phyloP scores from a whole-genome alignment of 345 rosid species.

The Eucalyptus sp. region DNA sequence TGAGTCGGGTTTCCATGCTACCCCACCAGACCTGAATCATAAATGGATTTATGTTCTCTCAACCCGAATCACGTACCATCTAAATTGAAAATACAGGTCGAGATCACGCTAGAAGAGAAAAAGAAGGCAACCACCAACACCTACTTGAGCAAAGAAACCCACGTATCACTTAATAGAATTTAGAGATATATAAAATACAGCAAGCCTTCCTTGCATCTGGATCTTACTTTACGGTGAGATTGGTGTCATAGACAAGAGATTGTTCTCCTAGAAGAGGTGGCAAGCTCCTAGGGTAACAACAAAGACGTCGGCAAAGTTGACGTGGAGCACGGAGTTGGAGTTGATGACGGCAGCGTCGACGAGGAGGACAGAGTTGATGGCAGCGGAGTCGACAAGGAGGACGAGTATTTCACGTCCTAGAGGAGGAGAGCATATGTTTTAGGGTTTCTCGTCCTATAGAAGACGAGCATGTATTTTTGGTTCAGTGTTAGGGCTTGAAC shows the following conservation, averaged over 20 bases:
- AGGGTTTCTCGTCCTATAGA: neutral
- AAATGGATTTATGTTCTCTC: no score
- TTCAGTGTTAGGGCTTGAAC: neutral
- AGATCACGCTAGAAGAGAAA: neutral
- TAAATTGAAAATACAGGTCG: no score
- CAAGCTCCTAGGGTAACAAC: neutral
- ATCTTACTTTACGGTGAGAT: neutral
- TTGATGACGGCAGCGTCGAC: neutral
- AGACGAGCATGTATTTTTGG: neutral
- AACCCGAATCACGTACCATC: fast-evolving
- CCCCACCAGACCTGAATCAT: fast-evolving
- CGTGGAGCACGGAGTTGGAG: neutral
- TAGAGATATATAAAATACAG: neutral
- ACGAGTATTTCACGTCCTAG: neutral
- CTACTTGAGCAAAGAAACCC: neutral
- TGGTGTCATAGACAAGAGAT: neutral
- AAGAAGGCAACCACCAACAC: neutral
- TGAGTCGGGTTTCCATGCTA: fast-evolving
- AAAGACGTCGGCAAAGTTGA: neutral
- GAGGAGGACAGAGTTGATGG: neutral
- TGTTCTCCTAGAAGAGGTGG: neutral
- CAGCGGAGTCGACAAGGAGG: neutral
- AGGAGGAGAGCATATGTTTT: neutral
- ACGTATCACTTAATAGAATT: neutral
- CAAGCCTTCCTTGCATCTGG: neutral